Percentiles rank a stretch among this genome's conserved stretches.
These are phyloP conservation scores for Saksenaea oblongispora DNA, from an alignment of 371 early-diverging fungal genomes.

Conservation along the genomic window DNA sequence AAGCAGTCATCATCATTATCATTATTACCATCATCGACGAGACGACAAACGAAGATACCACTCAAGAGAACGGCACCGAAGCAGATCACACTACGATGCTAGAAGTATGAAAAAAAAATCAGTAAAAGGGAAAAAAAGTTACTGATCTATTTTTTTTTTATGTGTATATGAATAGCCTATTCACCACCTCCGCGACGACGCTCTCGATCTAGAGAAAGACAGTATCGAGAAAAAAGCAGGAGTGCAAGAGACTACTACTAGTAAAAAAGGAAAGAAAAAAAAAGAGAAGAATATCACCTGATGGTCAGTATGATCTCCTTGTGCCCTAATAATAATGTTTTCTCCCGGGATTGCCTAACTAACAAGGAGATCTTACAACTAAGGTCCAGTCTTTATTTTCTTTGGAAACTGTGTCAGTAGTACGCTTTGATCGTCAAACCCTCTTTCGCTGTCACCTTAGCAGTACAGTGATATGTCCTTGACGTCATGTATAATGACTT, in stretches of 20 bases:
- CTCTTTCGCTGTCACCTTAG: too few species aligned
- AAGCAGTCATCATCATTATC: background rate
- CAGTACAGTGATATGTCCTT: too few species aligned
- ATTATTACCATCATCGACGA: background rate
- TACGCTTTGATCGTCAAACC: too few species aligned
- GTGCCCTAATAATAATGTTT: too few species aligned
- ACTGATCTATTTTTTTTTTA: background rate
- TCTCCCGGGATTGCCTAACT: too few species aligned
- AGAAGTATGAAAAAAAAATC: background rate
- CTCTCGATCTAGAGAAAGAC: background rate
- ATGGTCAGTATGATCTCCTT: background rate
- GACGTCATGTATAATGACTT: too few species aligned
- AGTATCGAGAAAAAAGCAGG: background rate
- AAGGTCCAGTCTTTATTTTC: too few species aligned
- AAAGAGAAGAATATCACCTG: background rate
- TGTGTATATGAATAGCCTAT: background rate
- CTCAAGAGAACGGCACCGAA: slow-evolving; percentile 2
- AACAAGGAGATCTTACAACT: too few species aligned
- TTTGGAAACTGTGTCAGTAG: too few species aligned
- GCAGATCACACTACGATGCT: background rate
- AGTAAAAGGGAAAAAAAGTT: background rate
- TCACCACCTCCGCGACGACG: background rate
- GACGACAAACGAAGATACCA: slow-evolving; percentile 1
- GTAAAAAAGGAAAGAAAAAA: background rate
- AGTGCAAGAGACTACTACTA: background rate